Evolutionary conservation across 345 rosid species (phyloP).

Genomic region (Leavenworthia alabamica): DNA sequence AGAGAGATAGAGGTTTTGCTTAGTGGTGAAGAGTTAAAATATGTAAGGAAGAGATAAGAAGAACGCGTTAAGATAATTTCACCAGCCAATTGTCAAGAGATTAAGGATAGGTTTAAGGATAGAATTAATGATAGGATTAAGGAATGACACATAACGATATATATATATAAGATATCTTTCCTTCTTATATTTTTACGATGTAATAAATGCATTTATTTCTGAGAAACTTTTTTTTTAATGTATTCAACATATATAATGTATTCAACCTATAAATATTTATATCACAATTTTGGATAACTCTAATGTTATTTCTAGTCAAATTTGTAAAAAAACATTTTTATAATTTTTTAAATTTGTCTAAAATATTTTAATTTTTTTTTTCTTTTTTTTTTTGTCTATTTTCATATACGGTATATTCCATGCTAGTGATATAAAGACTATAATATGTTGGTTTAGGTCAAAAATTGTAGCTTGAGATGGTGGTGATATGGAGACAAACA

Average conservation of each 20-base stretch:
- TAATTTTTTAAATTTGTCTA: not conserved
- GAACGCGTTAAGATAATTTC: conserved; percentile 29
- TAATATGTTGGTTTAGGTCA: not conserved
- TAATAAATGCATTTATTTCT: conserved; percentile 15
- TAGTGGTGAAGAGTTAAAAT: not conserved
- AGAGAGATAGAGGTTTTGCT: not conserved
- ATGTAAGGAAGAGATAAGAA: conserved; percentile 14
- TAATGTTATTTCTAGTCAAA: not conserved
- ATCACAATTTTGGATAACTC: not conserved
- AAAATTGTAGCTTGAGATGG: conserved; percentile 5
- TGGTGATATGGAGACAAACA: not conserved
- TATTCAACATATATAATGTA: too few relatives aligned
- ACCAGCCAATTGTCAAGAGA: conserved; percentile 34
- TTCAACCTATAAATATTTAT: not conserved
- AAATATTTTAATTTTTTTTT: not conserved
- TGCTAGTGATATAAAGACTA: too few relatives aligned
- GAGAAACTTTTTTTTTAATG: not conserved
- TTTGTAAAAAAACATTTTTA: not conserved
- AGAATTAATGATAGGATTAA: too few relatives aligned
- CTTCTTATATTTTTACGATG: not conserved
- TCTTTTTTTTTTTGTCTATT: not conserved
- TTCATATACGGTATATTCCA: too few relatives aligned
- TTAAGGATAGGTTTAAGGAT: too few relatives aligned
- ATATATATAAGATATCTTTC: not conserved
- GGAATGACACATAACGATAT: too few relatives aligned